Evolutionary conservation across 1,284 basidiomycete species (phyloP).

Genomic region (Heterobasidion parviporum): DNA sequence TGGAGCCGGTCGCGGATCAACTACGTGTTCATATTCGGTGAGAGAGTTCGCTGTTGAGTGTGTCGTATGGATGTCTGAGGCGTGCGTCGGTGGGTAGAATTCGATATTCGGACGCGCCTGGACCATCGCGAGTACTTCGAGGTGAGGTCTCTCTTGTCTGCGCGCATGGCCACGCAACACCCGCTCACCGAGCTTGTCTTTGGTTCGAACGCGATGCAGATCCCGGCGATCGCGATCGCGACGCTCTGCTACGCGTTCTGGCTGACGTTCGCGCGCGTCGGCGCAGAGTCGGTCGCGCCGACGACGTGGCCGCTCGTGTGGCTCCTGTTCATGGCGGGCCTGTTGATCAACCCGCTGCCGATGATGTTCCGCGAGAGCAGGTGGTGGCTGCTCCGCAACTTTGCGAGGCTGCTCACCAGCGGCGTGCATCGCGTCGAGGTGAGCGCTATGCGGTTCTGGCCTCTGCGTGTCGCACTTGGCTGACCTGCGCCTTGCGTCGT

Average conservation of each 20-base stretch:
- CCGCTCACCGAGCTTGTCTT: not conserved
- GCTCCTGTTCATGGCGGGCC: slow-evolving; percentile 54
- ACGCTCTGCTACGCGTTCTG: slow-evolving; percentile 78
- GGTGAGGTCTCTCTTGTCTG: slow-evolving; percentile 36
- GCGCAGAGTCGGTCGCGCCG: slow-evolving; percentile 34
- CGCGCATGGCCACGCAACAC: not conserved
- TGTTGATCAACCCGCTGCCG: slow-evolving; percentile 76
- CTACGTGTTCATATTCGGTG: slow-evolving; percentile 87
- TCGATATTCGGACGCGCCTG: slow-evolving; percentile 68
- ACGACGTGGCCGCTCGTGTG: slow-evolving; percentile 82
- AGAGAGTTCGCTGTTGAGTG: slow-evolving; percentile 8
- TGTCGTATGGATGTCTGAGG: too few relatives aligned
- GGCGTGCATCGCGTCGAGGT: slow-evolving; percentile 75
- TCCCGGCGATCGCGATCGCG: slow-evolving; percentile 74
- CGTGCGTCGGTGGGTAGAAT: slow-evolving; percentile 34
- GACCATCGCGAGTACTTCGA: slow-evolving; percentile 83
- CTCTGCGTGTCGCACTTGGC: not conserved
- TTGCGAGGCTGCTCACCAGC: slow-evolving; percentile 58
- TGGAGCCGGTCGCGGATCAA: slow-evolving; percentile 80
- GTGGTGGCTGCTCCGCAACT: slow-evolving; percentile 70
- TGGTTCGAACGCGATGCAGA: slow-evolving; percentile 31
- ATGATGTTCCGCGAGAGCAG: slow-evolving; percentile 59
- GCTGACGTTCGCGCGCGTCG: slow-evolving; percentile 71
- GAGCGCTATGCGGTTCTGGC: slow-evolving; percentile 9
- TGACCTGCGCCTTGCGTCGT: not conserved